Evolutionary conservation across 2,329 filamentous ascomycete genomes (phyloP).

Genomic region (Colletotrichum camelliae): DNA sequence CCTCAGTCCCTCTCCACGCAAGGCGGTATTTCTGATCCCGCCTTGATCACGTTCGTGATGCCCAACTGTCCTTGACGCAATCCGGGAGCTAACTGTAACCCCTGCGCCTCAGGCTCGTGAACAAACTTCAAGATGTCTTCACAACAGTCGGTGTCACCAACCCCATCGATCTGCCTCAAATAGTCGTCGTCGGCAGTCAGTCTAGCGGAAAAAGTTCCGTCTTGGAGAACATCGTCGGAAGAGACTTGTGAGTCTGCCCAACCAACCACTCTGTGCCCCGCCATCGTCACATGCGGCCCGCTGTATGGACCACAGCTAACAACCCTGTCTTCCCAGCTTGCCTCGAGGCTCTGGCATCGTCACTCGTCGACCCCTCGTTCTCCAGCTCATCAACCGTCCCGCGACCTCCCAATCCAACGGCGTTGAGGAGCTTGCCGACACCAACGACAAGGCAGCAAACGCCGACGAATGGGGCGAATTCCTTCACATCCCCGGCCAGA

Average conservation of each 20-base stretch:
- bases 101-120: slow-evolving; percentile 71
- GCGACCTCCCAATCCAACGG: slow-evolving; percentile 73
- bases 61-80: slow-evolving; percentile 2
- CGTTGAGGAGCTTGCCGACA: slow-evolving; percentile 67
- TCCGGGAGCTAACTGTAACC: slow-evolving; percentile 22
- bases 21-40: slow-evolving; percentile 70
- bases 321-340: slow-evolving; percentile 63
- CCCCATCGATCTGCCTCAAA: slow-evolving; percentile 98
- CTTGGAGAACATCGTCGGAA: slow-evolving; percentile 96
- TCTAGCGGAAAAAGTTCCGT: slow-evolving; percentile 99
- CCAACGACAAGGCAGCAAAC: slow-evolving; percentile 87
- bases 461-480: slow-evolving; percentile 98
- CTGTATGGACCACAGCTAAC: slow-evolving; percentile 12
- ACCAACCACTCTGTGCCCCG: background rate
- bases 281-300: slow-evolving; percentile 16
- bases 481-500: slow-evolving; percentile 94
- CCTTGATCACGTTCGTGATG: slow-evolving; percentile 65
- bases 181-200: slow-evolving; percentile 97
- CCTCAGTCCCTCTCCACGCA: slow-evolving; percentile 6
- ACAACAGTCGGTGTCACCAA: slow-evolving; percentile 98
- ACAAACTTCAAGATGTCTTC: slow-evolving; percentile 99
- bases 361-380: slow-evolving; percentile 91
- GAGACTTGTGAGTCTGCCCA: slow-evolving; percentile 83
- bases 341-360: slow-evolving; percentile 98
- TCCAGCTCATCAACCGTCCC: slow-evolving; percentile 95